These are phyloP conservation scores for Viola odorata DNA, from an alignment of 345 rosid species.

Conservation along the genomic window DNA sequence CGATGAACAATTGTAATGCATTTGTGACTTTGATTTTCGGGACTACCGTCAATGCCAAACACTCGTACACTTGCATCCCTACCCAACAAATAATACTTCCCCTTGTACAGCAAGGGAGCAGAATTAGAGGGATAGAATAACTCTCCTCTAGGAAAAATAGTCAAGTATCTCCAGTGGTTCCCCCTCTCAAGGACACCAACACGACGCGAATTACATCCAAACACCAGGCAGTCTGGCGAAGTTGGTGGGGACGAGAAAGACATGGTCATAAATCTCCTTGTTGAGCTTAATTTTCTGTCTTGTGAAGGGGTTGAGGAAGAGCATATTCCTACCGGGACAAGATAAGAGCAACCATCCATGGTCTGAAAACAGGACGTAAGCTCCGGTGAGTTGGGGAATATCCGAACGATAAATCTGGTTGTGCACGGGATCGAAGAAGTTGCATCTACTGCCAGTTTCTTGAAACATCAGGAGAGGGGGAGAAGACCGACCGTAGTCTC, in stretches of 20 bases:
- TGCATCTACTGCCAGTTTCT: slow-evolving; percentile 22
- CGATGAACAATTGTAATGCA: no score
- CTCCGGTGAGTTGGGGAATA: background rate
- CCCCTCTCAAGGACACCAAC: no score
- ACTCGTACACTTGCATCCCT: no score
- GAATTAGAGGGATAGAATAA: no score
- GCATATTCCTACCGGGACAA: background rate
- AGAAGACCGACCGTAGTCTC: no score
- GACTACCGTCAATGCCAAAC: no score
- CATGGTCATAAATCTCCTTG: background rate
- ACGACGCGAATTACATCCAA: background rate
- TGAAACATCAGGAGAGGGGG: no score
- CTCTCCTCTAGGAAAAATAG: no score
- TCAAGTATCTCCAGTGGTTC: no score
- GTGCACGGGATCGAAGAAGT: background rate
- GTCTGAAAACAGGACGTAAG: background rate
- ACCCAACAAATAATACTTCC: no score
- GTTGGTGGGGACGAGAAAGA: background rate
- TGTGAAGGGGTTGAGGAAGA: background rate
- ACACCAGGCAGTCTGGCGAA: background rate
- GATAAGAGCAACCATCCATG: background rate
- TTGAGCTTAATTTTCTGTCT: background rate
- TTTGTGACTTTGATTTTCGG: no score
- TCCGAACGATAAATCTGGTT: background rate
- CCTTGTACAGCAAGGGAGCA: no score